Conservation (phyloP, 306 rosid species). For the Hippophae rhamnoides region DNA sequence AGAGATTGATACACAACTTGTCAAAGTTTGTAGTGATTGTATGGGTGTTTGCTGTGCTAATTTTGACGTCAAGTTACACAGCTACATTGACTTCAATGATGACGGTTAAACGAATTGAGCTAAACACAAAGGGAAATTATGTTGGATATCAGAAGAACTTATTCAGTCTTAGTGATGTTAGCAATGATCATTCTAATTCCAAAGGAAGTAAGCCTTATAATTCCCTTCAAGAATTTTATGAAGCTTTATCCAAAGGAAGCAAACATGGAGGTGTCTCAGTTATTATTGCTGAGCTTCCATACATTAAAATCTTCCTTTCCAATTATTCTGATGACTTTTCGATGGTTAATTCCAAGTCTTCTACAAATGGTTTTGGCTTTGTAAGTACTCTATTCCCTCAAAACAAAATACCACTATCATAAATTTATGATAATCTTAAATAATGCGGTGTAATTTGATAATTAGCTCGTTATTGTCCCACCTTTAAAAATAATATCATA, state of each 20-base stretch:
- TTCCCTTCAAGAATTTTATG: background rate
- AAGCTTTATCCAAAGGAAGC: constrained; percentile 14
- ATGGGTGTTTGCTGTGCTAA: constrained; percentile 12
- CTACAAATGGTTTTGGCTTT: constrained; percentile 16
- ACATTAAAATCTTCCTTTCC: constrained; percentile 14
- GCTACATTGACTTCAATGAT: constrained; percentile 21
- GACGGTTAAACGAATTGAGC: constrained; percentile 4
- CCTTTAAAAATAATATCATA: no score
- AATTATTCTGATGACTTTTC: constrained; percentile 3
- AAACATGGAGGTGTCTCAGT: constrained; percentile 11
- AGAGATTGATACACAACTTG: background rate
- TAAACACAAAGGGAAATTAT: background rate
- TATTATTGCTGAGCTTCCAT: constrained; percentile 8
- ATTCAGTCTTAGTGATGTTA: no score
- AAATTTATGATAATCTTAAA: no score
- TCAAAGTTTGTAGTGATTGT: constrained; percentile 6
- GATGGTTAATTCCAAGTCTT: constrained; percentile 1
- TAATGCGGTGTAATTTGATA: no score
- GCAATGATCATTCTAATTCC: no score
- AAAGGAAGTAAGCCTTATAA: background rate
- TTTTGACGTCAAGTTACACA: constrained; percentile 14
- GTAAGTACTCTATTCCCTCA: background rate
- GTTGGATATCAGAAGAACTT: background rate
- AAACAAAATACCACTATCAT: no score
- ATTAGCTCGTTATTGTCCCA: no score